Evolutionary conservation across 371 early-diverging fungal species (phyloP).

Genomic region (Syncephalastrum racemosum): DNA sequence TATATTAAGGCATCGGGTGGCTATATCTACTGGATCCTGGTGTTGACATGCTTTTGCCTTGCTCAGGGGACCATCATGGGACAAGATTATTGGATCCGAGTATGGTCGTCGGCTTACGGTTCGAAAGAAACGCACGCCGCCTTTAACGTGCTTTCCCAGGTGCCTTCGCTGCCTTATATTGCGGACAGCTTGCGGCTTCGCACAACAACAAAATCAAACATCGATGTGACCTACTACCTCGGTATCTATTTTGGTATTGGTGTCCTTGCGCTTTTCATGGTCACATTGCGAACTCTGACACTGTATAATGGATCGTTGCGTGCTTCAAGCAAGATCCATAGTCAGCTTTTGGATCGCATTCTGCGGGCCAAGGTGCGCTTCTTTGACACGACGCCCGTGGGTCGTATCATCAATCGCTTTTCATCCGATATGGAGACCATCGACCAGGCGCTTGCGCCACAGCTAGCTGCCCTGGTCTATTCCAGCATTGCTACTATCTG

Average conservation of each 20-base stretch:
- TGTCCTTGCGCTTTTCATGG: conserved; percentile 38
- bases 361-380: conserved; percentile 76
- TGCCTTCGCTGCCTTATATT: background rate
- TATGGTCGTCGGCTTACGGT: conserved; percentile 48
- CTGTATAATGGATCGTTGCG: conserved; percentile 48
- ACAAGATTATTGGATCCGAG: conserved; percentile 67
- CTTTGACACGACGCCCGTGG: conserved; percentile 86
- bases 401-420: conserved; percentile 85
- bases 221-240: conserved; percentile 50
- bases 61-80: conserved; percentile 49
- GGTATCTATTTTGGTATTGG: conserved; percentile 58
- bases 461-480: conserved; percentile 46
- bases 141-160: background rate
- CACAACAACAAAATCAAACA: background rate
- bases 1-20: conserved; percentile 75
- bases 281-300: conserved; percentile 35
- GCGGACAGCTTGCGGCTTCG: too few relatives aligned
- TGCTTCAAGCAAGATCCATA: conserved; percentile 58
- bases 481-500: conserved; percentile 47
- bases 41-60: conserved; percentile 50
- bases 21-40: conserved; percentile 48
- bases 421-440: conserved; percentile 75
- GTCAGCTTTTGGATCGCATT: conserved; percentile 60
- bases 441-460: conserved; percentile 57
- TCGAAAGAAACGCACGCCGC: background rate